phyloP scores from a whole-genome alignment of 2,329 filamentous ascomycete genomes.

The Paecilomyces niveus region DNA sequence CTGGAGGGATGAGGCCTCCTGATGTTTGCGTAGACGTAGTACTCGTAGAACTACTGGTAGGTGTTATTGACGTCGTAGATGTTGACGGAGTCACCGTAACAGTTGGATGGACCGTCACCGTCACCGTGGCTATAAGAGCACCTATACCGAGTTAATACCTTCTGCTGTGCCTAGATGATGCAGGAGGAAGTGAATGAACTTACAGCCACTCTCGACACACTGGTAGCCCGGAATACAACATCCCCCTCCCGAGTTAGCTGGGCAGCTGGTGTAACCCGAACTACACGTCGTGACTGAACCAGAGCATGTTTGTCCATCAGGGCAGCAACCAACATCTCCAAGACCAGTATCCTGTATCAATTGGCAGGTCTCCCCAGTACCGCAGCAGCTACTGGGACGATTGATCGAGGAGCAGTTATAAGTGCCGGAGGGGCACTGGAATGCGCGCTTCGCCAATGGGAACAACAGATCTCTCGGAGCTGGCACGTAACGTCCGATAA shows the following conservation, averaged over 20 bases:
- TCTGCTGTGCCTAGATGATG: not conserved
- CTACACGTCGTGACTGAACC: conserved; percentile 45
- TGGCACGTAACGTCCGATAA: conserved; percentile 5
- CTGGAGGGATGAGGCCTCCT: conserved; percentile 26
- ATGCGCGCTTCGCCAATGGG: conserved; percentile 40
- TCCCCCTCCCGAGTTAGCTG: conserved; percentile 48
- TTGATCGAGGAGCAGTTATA: conserved; percentile 47
- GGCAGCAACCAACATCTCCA: conserved; percentile 56
- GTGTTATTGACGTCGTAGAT: conserved; percentile 27
- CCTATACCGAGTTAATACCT: conserved; percentile 12
- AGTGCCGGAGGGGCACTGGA: conserved; percentile 52
- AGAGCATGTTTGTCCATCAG: conserved; percentile 45
- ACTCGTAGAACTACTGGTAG: conserved; percentile 30
- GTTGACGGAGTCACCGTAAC: conserved; percentile 17
- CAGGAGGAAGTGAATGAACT: conserved; percentile 19
- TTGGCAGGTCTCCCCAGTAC: conserved; percentile 46
- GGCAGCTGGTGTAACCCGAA: conserved; percentile 50
- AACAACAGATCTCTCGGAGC: conserved; percentile 7
- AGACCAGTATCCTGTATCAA: conserved; percentile 45
- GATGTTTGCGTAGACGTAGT: conserved; percentile 27
- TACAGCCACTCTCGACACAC: conserved; percentile 52
- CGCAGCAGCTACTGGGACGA: conserved; percentile 54
- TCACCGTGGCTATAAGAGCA: conserved; percentile 27
- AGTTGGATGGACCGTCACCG: conserved; percentile 26
- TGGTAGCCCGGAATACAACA: conserved; percentile 56